Conservation (phyloP, 208 protist species). For the Pavlovales sp. region DNA sequence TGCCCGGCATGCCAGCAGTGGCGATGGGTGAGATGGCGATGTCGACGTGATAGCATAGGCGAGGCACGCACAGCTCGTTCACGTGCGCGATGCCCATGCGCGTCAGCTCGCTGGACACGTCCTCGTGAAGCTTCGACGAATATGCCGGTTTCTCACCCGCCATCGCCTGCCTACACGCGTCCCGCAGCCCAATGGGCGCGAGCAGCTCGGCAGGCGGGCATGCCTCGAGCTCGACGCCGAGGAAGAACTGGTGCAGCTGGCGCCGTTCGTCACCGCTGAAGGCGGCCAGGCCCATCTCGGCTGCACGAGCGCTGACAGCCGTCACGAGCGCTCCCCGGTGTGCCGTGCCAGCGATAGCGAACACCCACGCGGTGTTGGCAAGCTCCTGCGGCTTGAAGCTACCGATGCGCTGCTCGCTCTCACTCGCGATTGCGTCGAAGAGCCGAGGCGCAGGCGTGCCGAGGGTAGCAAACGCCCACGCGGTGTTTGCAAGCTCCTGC, state of each 20-base stretch:
- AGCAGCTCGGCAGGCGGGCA: no score
- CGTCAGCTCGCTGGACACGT: neutral
- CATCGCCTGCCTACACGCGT: no score
- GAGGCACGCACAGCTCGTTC: neutral
- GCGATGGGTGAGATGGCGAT: neutral
- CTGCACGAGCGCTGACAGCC: no score
- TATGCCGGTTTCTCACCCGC: no score
- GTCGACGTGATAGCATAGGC: neutral
- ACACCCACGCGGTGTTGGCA: slow-evolving; percentile 29
- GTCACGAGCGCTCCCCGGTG: no score
- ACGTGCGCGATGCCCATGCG: neutral
- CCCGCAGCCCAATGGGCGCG: no score
- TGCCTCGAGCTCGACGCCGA: no score
- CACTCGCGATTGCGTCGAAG: neutral
- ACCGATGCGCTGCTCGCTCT: neutral
- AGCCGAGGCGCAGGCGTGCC: neutral
- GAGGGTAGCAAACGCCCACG: slow-evolving; percentile 28
- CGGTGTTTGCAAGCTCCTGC: slow-evolving; percentile 7
- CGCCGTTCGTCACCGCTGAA: no score
- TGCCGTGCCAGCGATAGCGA: slow-evolving; percentile 22
- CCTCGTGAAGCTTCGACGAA: neutral
- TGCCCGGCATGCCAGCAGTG: no score
- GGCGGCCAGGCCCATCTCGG: no score
- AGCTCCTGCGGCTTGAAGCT: slow-evolving; percentile 29
- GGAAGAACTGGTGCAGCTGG: no score